A percentile compares a stretch with the other conserved stretches of the same genome.
These are phyloP conservation scores for Podila clonocystis DNA, from an alignment of 192 early-diverging fungal species.

Conservation along the genomic window DNA sequence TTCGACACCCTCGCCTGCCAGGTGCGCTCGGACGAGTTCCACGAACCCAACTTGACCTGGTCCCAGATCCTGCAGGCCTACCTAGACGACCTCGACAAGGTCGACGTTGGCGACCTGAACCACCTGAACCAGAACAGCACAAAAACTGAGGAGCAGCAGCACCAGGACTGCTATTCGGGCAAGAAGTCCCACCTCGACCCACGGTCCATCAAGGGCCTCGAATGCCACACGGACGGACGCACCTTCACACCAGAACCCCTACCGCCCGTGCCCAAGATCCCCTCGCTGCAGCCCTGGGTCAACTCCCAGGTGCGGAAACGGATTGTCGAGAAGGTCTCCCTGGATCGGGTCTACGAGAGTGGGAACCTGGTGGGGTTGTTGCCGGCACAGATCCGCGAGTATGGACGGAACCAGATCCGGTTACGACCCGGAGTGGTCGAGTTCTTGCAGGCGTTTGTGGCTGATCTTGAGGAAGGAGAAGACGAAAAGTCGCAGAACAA, in stretches of 20 bases:
- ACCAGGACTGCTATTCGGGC: neutral
- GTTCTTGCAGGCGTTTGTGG: constrained; percentile 26
- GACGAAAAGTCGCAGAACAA: neutral
- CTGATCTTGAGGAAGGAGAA: constrained; percentile 14
- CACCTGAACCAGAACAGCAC: constrained; percentile 11
- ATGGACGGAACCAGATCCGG: constrained; percentile 27
- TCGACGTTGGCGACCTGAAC: constrained; percentile 23
- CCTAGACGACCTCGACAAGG: constrained; percentile 40
- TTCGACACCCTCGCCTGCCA: constrained; percentile 32
- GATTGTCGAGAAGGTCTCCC: constrained; percentile 27
- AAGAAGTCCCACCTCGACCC: neutral
- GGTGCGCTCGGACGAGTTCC: constrained; percentile 9
- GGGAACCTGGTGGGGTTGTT: constrained; percentile 38
- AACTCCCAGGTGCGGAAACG: constrained; percentile 45
- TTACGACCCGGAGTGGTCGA: constrained; percentile 30
- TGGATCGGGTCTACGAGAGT: constrained; percentile 42
- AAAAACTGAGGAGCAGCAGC: neutral
- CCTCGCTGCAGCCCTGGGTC: constrained; percentile 40
- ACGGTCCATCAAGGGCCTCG: constrained; percentile 2
- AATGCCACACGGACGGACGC: constrained; percentile 40
- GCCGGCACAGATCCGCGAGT: constrained; percentile 25
- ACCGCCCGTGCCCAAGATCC: constrained; percentile 26
- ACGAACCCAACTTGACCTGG: constrained; percentile 31
- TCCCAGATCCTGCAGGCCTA: constrained; percentile 41
- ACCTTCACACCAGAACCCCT: constrained; percentile 37